Conservation (phyloP, 148 eudicot species). For the Dianthus caryophyllus region DNA sequence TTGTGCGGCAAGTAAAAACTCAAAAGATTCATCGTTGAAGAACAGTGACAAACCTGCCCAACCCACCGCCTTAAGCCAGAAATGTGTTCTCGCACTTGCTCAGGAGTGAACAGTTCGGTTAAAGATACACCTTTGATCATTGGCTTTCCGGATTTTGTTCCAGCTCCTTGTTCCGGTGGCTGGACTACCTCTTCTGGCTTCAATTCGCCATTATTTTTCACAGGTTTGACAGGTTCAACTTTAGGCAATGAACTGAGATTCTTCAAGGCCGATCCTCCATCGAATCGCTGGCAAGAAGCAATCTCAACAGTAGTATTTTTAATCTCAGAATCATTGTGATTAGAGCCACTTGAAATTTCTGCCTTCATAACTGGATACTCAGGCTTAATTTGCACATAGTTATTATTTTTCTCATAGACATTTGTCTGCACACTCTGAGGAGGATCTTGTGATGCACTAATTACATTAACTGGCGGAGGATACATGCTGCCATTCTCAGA, state of each 20-base stretch:
- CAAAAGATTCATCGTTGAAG: not conserved
- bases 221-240: slow-evolving; percentile 44
- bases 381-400: slow-evolving; percentile 37
- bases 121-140: slow-evolving; percentile 88
- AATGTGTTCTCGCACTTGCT: slow-evolving; percentile 88
- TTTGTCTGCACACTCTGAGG: slow-evolving; percentile 33
- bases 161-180: slow-evolving; percentile 49
- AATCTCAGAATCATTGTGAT: slow-evolving; percentile 33
- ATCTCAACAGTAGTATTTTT: slow-evolving; percentile 36
- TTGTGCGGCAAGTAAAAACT: not conserved
- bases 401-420: slow-evolving; percentile 35
- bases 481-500: slow-evolving; percentile 38
- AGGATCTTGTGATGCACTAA: slow-evolving; percentile 29
- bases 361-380: slow-evolving; percentile 49
- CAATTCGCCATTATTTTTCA: slow-evolving; percentile 39
- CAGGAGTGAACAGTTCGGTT: slow-evolving; percentile 93
- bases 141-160: slow-evolving; percentile 90
- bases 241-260: slow-evolving; percentile 32
- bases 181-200: slow-evolving; percentile 43
- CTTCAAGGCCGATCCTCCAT: slow-evolving; percentile 31
- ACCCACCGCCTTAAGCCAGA: slow-evolving; percentile 94
- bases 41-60: slow-evolving; percentile 70
- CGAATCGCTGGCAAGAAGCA: slow-evolving; percentile 32
- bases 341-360: slow-evolving; percentile 36
- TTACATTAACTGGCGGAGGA: slow-evolving; percentile 28